phyloP scores from a whole-genome alignment of 2,329 filamentous ascomycete genomes.

The Sarocladium brachiariae region DNA sequence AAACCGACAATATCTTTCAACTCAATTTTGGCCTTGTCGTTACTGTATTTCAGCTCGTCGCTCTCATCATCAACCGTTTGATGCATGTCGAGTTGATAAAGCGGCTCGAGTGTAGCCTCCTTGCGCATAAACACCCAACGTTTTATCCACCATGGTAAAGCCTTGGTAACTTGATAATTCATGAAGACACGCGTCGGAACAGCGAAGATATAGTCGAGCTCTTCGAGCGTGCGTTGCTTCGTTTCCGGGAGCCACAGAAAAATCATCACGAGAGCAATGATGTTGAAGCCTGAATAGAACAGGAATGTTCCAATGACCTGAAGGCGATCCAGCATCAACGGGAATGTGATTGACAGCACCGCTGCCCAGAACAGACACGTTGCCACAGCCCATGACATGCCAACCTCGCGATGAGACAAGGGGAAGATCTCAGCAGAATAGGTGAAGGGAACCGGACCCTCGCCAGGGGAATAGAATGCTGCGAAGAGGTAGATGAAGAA shows the following conservation, averaged over 20 bases:
- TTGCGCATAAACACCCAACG: slow-evolving; percentile 48
- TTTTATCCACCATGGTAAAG: slow-evolving; percentile 54
- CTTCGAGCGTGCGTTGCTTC: slow-evolving; percentile 46
- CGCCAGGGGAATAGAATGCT: slow-evolving; percentile 44
- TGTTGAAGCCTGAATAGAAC: slow-evolving; percentile 49
- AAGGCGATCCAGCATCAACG: slow-evolving; percentile 42
- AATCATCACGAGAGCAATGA: slow-evolving; percentile 48
- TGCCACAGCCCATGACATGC: slow-evolving; percentile 64
- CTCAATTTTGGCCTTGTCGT: slow-evolving; percentile 32
- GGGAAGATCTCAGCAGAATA: slow-evolving; percentile 67
- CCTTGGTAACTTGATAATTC: slow-evolving; percentile 48
- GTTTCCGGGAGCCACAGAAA: slow-evolving; percentile 53
- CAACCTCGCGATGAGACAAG: slow-evolving; percentile 62
- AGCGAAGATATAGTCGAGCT: slow-evolving; percentile 54
- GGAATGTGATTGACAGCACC: slow-evolving; percentile 58
- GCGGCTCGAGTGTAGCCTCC: slow-evolving; percentile 30
- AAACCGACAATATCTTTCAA: slow-evolving; percentile 30
- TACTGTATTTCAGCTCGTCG: slow-evolving; percentile 25
- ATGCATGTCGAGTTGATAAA: slow-evolving; percentile 33
- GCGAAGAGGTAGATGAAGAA: slow-evolving; percentile 52
- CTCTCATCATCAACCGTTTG: slow-evolving; percentile 20
- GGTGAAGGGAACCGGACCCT: slow-evolving; percentile 61
- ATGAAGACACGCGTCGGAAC: slow-evolving; percentile 52
- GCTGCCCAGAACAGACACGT: slow-evolving; percentile 56
- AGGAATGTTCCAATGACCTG: slow-evolving; percentile 44